Percentiles rank a stretch among this genome's conserved stretches.
Conservation (phyloP, 768 basidiomycete genomes). For the Xerocomus potaroensis region DNA sequence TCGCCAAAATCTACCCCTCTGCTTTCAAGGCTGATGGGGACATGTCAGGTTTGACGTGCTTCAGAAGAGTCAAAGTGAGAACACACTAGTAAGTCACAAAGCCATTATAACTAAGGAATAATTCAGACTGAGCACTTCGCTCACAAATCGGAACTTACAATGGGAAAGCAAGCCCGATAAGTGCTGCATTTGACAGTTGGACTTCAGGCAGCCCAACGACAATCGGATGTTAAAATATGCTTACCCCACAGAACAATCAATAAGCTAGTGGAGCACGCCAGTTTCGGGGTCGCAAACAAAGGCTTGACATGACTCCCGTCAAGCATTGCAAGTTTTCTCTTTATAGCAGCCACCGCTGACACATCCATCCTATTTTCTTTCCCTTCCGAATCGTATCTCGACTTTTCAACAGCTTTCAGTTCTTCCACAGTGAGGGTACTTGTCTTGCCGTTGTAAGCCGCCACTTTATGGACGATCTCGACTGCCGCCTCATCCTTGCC, state of each 20-base stretch:
- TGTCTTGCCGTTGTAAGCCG: slow-evolving; percentile 52
- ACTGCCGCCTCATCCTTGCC: slow-evolving; percentile 62
- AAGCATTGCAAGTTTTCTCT: slow-evolving; percentile 38
- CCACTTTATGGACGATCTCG: slow-evolving; percentile 60
- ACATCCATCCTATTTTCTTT: slow-evolving; percentile 28
- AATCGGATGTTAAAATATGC: not conserved
- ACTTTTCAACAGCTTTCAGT: slow-evolving; percentile 29
- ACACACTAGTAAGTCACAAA: slow-evolving; percentile 51
- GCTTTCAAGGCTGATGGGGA: slow-evolving; percentile 47
- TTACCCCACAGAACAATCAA: slow-evolving; percentile 53
- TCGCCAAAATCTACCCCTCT: slow-evolving; percentile 69
- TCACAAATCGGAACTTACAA: slow-evolving; percentile 35
- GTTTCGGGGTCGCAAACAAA: slow-evolving; percentile 46
- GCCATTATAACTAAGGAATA: slow-evolving; percentile 40
- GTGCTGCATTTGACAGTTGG: slow-evolving; percentile 35
- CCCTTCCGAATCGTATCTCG: slow-evolving; percentile 6
- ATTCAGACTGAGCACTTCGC: not conserved
- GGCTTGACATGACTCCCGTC: slow-evolving; percentile 42
- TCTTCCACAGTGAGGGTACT: slow-evolving; percentile 49
- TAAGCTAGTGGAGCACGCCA: slow-evolving; percentile 47
- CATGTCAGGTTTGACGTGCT: not conserved
- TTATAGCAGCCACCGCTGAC: slow-evolving; percentile 34
- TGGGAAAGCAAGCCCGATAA: slow-evolving; percentile 76
- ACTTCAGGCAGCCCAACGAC: not conserved
- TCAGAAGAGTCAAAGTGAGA: not conserved